Conservation (phyloP, 1,139 yeast genomes). For the Yamadazyma siamensis region DNA sequence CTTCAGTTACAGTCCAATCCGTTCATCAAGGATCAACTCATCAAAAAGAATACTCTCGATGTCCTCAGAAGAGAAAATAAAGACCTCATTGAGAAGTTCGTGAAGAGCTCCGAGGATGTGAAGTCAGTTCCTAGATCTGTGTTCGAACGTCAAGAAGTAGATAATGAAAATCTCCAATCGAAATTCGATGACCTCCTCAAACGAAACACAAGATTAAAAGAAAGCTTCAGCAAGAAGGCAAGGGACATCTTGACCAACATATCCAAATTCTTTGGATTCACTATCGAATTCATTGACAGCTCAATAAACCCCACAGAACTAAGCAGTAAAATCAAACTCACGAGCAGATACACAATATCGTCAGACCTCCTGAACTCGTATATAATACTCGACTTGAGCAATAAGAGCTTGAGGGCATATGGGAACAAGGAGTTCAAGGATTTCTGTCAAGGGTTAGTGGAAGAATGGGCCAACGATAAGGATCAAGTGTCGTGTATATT, state of each 20-base stretch:
- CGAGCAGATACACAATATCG: constrained; percentile 47
- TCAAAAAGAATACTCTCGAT: constrained; percentile 54
- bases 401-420: constrained; percentile 37
- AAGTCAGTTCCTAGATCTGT: constrained; percentile 55
- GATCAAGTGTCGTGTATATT: constrained; percentile 77
- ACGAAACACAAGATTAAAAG: constrained; percentile 55
- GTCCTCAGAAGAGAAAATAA: constrained; percentile 58
- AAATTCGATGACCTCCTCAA: constrained; percentile 55
- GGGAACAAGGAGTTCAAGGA: constrained; percentile 44
- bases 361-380: constrained; percentile 23
- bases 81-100: constrained; percentile 37
- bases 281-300: constrained; percentile 64
- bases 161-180: constrained; percentile 45
- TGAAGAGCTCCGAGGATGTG: constrained; percentile 13
- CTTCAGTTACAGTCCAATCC: constrained; percentile 71
- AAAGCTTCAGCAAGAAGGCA: constrained; percentile 69
- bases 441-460: constrained; percentile 55
- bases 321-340: constrained; percentile 55
- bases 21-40: constrained; percentile 56
- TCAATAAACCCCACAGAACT: constrained; percentile 52
- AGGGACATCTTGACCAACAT: constrained; percentile 69
- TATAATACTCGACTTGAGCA: constrained; percentile 35
- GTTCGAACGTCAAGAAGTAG: constrained; percentile 61
- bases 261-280: constrained; percentile 68
- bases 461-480: constrained; percentile 66